Evolutionary conservation across 371 early-diverging fungal species (phyloP), one percentile per base, ranked within the genome.

Genomic region (Amoeboaphelidium protococcarum): DNA sequence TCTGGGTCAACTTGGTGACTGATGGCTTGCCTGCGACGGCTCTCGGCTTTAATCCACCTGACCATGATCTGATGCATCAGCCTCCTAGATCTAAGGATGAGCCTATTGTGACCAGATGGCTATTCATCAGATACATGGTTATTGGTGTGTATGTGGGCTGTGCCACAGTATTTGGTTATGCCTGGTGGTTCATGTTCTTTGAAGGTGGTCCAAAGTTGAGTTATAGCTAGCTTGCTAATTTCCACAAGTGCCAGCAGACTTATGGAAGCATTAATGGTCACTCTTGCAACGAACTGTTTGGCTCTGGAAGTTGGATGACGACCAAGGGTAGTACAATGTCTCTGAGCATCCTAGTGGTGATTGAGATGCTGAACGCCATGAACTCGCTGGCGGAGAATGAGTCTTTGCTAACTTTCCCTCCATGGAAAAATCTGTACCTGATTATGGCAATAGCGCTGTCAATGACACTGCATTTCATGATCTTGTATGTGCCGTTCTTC

Each of bases 1-100:
- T 96, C 41, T 94, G 92, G 91, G 92, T 94, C 44, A 96, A 96
- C 57, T 60, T 96, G 56, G 89, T 96, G 16, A 95, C 94, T 46
- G 95, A 95, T 62, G 94, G 92, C 12, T 68, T 91, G 47, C 95
- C 97, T 24, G 95, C 97, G 24, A 80, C 89, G 1, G 89, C 95
- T 12, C 74, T 96, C 44, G 94, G 94, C 25, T 89, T 95, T 62
- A 91, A 96, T 59, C 92, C 92, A 13, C 78, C 89, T 16, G 89
- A 88, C 51, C 65, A 83, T 27, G 82, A 80, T 54, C 89, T 89
- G 44, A 95, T 95, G 96, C 69, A 73, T 19, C 73, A 68, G 46
- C 80, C 84, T 42, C 96, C 96, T 44, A 74, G 94, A 49, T 74
- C 70, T 46, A 62, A 73, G 16, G 67, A 68, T 26, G 91, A 89